Evolutionary conservation across 208 protist species (phyloP), one percentile per base, ranked within the genome.

Genomic region (Acanthamoeba triangularis): DNA sequence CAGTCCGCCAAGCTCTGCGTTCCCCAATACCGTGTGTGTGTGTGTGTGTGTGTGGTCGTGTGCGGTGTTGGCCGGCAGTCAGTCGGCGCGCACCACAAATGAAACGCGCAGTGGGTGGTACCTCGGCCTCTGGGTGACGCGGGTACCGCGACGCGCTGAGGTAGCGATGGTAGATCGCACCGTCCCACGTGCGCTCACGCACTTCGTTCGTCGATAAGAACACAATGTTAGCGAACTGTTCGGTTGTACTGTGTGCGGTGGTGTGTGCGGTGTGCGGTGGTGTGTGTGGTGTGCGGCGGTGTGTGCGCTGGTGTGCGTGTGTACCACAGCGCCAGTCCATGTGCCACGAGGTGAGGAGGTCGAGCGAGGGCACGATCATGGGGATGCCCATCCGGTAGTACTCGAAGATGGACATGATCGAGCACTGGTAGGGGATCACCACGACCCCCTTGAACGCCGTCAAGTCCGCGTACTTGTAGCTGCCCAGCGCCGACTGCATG

Each of bases 351-450:
- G 93, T 80, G 44, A 96, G 87, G n/a, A 96, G 94, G 44, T 91
- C 90, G 59, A 85, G 74, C 33, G 92, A 95, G 41, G 95, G 95
- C 49, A 93, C 44, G 88, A 95, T 49, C 52, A 96, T 56, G 20
- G 95, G 95, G 61, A 96, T 96, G 47, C 61, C 76, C n/a, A 95
- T 78, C 6, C 95, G 69, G 76, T 96, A 96, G 84, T 96, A 94
- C 41, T 96, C 95, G 61, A 96, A 96, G 61, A 96, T 52, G 33
- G 93, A 95, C 92, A 96, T 96, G 37, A 96, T 93, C 10, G 95
- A 96, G 85, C 95, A 74, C 52, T 96, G 95, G 69, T 96, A 96
- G 33, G 95, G 95, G 47, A 96, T 52, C 3, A 92, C 28, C n/a
- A 96, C 44, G 47, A 96, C 95, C 2, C 59, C 93, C 49, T 74